phyloP scores from a whole-genome alignment of 345 rosid genomes.

The Gossypium thurberi region DNA sequence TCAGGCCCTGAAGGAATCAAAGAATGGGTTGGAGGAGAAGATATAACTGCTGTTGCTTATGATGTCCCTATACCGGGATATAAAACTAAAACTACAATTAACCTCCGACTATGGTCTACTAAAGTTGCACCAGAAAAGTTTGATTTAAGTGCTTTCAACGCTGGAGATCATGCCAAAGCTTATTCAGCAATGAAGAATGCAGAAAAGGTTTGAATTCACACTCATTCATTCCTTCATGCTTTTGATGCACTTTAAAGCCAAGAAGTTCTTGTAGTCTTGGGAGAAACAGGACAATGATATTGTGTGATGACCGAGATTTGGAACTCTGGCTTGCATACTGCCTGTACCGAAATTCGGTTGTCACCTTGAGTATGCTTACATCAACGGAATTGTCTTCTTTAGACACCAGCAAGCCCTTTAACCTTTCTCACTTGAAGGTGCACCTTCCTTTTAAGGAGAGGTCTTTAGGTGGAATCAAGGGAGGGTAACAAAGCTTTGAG shows the following conservation, averaged over 20 bases:
- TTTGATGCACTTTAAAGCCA: constrained; percentile 2
- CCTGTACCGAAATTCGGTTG: background rate
- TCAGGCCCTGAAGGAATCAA: constrained; percentile 55
- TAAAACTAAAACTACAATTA: constrained; percentile 63
- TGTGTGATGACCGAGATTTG: background rate
- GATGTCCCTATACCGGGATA: constrained; percentile 85
- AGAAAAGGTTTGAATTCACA: constrained; percentile 47
- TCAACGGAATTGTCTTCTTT: background rate
- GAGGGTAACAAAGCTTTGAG: background rate
- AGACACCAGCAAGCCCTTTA: background rate
- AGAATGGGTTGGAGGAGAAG: constrained; percentile 78
- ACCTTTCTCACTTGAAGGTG: background rate
- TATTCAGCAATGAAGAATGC: constrained; percentile 56
- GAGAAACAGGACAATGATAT: background rate
- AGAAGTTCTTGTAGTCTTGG: background rate
- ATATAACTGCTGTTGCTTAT: constrained; percentile 57
- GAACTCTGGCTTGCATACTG: background rate
- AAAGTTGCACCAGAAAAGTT: constrained; percentile 58
- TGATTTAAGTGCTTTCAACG: constrained; percentile 57
- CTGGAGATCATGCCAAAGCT: constrained; percentile 67
- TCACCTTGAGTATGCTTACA: background rate
- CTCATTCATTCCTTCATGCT: background rate
- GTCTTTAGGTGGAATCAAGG: background rate
- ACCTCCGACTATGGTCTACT: constrained; percentile 73
- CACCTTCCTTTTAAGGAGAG: background rate